Percentiles rank a stretch among this genome's conserved stretches.
phyloP scores from a whole-genome alignment of 495 filamentous ascomycete genomes.

The Penicillium salamii region DNA sequence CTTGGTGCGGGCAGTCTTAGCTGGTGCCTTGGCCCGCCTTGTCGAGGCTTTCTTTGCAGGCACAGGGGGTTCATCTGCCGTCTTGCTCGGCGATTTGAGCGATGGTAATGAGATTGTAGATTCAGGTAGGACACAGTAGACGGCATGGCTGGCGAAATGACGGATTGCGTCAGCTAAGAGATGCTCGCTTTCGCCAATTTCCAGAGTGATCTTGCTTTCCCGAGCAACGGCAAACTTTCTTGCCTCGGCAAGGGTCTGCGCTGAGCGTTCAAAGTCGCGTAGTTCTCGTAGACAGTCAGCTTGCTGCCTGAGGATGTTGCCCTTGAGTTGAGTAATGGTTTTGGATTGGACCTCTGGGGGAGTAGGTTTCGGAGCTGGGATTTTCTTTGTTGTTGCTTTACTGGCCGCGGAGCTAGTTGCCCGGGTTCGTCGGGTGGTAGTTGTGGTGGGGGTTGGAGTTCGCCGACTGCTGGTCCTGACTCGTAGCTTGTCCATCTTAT shows the following conservation, averaged over 20 bases:
- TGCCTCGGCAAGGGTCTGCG: constrained; percentile 29
- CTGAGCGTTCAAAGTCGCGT: constrained; percentile 40
- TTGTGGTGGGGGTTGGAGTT: constrained; percentile 21
- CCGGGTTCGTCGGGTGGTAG: constrained; percentile 30
- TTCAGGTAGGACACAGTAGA: constrained; percentile 85
- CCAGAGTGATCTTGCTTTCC: constrained; percentile 39
- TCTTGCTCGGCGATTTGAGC: constrained; percentile 37
- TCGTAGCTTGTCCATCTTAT: constrained; percentile 39
- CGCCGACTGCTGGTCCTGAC: constrained; percentile 30
- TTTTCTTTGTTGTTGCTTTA: constrained; percentile 29
- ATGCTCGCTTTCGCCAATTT: constrained; percentile 48
- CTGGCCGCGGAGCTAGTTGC: constrained; percentile 29
- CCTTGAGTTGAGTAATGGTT: constrained; percentile 55
- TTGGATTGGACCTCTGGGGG: constrained; percentile 48
- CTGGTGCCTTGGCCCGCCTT: constrained; percentile 26
- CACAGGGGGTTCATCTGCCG: constrained; percentile 15
- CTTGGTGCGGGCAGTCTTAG: constrained; percentile 28
- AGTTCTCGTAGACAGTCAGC: constrained; percentile 47
- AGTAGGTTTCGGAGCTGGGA: constrained; percentile 22
- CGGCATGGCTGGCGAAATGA: constrained; percentile 72
- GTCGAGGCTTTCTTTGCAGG: constrained; percentile 21
- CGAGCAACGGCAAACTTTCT: constrained; percentile 33
- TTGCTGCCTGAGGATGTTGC: constrained; percentile 62
- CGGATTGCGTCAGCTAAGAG: constrained; percentile 56
- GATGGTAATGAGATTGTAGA: constrained; percentile 85